Percentiles rank a stretch among this genome's conserved stretches.
phyloP scores from a whole-genome alignment of 2,329 filamentous ascomycete genomes.

The Paracoccidioides brasiliensis region DNA sequence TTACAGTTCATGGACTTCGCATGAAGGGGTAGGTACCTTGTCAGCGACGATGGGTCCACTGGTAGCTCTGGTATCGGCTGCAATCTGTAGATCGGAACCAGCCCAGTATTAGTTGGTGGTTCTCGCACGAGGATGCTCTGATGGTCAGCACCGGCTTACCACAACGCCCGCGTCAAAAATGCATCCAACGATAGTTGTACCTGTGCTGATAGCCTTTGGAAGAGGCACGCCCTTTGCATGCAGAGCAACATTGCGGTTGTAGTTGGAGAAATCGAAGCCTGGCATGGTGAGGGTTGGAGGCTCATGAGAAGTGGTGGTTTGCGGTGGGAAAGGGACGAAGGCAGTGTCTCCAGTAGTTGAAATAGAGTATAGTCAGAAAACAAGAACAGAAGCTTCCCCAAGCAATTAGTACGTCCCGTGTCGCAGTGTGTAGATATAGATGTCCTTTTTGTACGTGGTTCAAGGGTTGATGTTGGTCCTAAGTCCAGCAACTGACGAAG shows the following conservation, averaged over 20 bases:
- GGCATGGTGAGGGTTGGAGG: conserved; percentile 51
- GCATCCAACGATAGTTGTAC: conserved; percentile 96
- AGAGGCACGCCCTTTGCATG: conserved; percentile 88
- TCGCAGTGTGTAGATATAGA: background rate
- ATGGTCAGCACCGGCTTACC: conserved; percentile 39
- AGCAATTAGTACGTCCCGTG: too few species aligned
- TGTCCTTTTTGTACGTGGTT: background rate
- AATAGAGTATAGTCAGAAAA: background rate
- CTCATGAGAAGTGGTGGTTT: conserved; percentile 12
- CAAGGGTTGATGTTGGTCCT: conserved; percentile 12
- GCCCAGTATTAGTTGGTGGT: conserved; percentile 17
- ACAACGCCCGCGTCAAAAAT: conserved; percentile 95
- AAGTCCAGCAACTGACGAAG: conserved; percentile 23
- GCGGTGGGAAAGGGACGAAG: conserved; percentile 14
- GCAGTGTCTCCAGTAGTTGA: conserved; percentile 4
- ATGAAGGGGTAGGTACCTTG: conserved; percentile 46
- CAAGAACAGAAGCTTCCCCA: too few species aligned
- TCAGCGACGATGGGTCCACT: conserved; percentile 97
- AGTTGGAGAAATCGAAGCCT: conserved; percentile 99
- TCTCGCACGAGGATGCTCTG: background rate
- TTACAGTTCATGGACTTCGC: background rate
- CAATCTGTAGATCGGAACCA: conserved; percentile 49
- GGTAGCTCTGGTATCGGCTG: conserved; percentile 93
- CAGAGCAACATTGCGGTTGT: conserved; percentile 95
- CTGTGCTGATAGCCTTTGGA: conserved; percentile 95